Conservation (phyloP, 2,329 filamentous ascomycete species). For the Aspergillus quadricinctus region DNA sequence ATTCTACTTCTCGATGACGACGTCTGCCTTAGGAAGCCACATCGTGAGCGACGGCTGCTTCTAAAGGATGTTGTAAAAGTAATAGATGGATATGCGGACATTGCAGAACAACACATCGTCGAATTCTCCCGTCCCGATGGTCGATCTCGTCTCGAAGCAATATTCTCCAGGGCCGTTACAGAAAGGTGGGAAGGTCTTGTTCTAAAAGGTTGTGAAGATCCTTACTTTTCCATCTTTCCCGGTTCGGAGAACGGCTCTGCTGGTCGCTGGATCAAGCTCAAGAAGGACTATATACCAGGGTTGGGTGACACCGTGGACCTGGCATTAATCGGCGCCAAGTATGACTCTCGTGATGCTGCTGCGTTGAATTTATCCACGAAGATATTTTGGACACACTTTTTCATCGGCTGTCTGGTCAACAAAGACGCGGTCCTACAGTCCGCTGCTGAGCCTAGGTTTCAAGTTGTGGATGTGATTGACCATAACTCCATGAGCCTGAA, state of each 20-base stretch:
- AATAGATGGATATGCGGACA: constrained; percentile 59
- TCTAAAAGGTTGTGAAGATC: constrained; percentile 68
- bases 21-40: constrained; percentile 45
- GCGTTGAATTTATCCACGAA: constrained; percentile 48
- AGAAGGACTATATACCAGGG: constrained; percentile 76
- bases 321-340: constrained; percentile 70
- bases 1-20: constrained; percentile 55
- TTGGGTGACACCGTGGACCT: constrained; percentile 83
- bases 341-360: constrained; percentile 60
- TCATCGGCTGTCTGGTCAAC: constrained; percentile 71
- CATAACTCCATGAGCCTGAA: constrained; percentile 45
- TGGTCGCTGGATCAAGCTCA: constrained; percentile 70
- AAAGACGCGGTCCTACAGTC: constrained; percentile 54
- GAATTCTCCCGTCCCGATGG: constrained; percentile 58
- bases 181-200: constrained; percentile 72
- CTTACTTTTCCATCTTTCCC: constrained; percentile 63
- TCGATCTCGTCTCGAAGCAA: constrained; percentile 53
- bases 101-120: constrained; percentile 64
- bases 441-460: constrained; percentile 55
- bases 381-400: constrained; percentile 74
- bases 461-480: constrained; percentile 61
- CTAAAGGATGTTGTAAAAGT: constrained; percentile 54
- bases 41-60: constrained; percentile 43
- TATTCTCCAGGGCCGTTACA: constrained; percentile 65
- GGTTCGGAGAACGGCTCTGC: constrained; percentile 22